Conservation (phyloP, 2,329 filamentous ascomycete genomes). For the Blastomyces parvus region DNA sequence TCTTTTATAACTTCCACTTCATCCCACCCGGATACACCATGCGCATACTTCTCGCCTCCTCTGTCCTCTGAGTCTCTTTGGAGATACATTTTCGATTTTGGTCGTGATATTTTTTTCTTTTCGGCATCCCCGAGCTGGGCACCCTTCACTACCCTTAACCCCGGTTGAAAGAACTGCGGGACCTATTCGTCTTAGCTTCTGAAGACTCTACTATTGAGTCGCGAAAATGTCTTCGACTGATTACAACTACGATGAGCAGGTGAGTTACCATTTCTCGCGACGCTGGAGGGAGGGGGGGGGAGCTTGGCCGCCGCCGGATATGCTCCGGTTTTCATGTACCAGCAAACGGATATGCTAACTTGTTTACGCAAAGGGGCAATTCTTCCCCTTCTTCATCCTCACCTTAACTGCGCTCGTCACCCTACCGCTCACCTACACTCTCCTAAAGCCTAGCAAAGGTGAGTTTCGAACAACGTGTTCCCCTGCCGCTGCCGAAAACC, state of each 20-base stretch:
- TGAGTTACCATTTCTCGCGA: slow-evolving; percentile 26
- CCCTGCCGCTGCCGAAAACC: neutral
- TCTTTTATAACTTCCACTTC: neutral
- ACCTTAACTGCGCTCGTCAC: slow-evolving; percentile 82
- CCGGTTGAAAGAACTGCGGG: slow-evolving; percentile 3
- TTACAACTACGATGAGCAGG: slow-evolving; percentile 96
- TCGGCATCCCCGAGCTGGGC: neutral
- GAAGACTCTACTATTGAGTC: neutral
- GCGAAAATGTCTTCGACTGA: slow-evolving; percentile 67
- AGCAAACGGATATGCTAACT: slow-evolving; percentile 10
- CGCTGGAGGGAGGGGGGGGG: neutral
- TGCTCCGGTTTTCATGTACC: neutral
- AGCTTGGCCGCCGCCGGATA: neutral
- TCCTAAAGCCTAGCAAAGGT: slow-evolving; percentile 69
- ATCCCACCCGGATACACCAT: neutral
- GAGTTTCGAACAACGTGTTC: slow-evolving; percentile 17
- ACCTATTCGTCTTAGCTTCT: neutral
- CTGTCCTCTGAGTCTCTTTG: neutral
- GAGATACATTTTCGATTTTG: neutral
- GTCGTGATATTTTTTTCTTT: neutral
- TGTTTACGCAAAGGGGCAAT: slow-evolving; percentile 59
- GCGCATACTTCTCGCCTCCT: neutral
- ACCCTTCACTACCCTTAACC: neutral
- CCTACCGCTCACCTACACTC: slow-evolving; percentile 77
- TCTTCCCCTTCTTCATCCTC: slow-evolving; percentile 98